A percentile compares a stretch with the other conserved stretches of the same genome.
Evolutionary conservation across 2,329 filamentous ascomycete genomes (phyloP).

Genomic region (Colletotrichum caudatum): DNA sequence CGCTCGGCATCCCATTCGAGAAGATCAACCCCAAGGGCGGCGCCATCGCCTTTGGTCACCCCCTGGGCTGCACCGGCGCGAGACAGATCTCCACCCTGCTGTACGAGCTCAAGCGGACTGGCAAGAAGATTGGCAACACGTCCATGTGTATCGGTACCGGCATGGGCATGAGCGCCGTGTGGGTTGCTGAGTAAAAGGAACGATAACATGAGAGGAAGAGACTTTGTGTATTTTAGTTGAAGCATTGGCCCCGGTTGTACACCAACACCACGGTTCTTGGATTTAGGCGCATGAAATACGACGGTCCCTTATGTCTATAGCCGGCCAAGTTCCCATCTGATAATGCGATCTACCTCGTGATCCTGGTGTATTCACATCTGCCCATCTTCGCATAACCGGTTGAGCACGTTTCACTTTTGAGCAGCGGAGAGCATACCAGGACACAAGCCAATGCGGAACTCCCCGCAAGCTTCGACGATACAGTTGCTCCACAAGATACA

Average conservation of each 20-base stretch:
- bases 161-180: slow-evolving; percentile 98
- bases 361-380: neutral
- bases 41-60: slow-evolving; percentile 95
- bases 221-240: slow-evolving; percentile 32
- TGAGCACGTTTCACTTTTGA: neutral
- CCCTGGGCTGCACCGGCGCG: slow-evolving; percentile 92
- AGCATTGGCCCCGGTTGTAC: slow-evolving; percentile 32
- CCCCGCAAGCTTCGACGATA: neutral
- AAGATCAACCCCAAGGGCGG: slow-evolving; percentile 99
- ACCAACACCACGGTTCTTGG: slow-evolving; percentile 32
- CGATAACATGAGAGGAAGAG: neutral
- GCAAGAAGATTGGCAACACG: slow-evolving; percentile 88
- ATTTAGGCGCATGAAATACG: slow-evolving; percentile 34
- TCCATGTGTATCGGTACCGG: slow-evolving; percentile 98
- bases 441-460: too few species aligned
- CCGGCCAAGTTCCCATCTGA: neutral
- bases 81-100: slow-evolving; percentile 93
- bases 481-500: neutral
- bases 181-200: slow-evolving; percentile 83
- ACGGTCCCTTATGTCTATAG: slow-evolving; percentile 5
- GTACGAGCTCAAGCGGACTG: slow-evolving; percentile 87
- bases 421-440: neutral
- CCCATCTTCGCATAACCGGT: neutral
- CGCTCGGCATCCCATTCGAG: slow-evolving; percentile 82
- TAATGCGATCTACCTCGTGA: neutral